Evolutionary conservation across 192 early-diverging fungal genomes (phyloP), one percentile per base, ranked within the genome.

Genomic region (Chytriomyces sp.): DNA sequence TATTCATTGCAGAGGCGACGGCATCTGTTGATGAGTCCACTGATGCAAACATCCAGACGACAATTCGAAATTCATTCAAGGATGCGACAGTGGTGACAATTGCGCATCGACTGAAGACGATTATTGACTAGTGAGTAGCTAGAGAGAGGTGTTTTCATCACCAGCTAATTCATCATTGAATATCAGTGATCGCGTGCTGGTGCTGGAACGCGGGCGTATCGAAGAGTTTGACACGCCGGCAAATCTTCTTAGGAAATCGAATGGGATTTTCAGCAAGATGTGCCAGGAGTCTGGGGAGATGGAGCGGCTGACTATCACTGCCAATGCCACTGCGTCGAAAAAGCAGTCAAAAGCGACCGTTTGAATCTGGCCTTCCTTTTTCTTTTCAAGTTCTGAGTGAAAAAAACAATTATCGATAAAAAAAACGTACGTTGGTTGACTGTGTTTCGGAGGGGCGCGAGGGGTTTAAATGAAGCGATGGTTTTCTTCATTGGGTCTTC

Each of bases 221-320:
- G 89, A 84, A 18, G 94, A 95, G 77, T 92, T 89, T 61, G 93
- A 91, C 69, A 84, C 90, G 5, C 81, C 81, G n/a, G 26, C 28
- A 7, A 77, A 69, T 43, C 66, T 76, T n/a, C 24, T 76, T 6
- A 76, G 50, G 44, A 67, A 50, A 92, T 7, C 16, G 53, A 45
- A 28, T 67, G 76, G 76, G 5, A 47, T 68, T 6, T 77, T 77
- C 67, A 68, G 48, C 35, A 77, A 60, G 57, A 77, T 77, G 76
- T 96, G 94, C 69, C 85, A 90, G 35, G 87, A 92, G 47, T 89
- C 89, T 57, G 91, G 91, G 6, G 95, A 96, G 73, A 92, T 87
- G 72, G 81, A 85, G 35, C 35, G 35, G 35, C 35, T 35, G 35
- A 35, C 35, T 35, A 35, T 35, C 35, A 35, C 35, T 0, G 35